These are phyloP conservation scores for Orbilia blumenaviensis DNA, from an alignment of 2,329 filamentous ascomycete genomes.

Conservation along the genomic window DNA sequence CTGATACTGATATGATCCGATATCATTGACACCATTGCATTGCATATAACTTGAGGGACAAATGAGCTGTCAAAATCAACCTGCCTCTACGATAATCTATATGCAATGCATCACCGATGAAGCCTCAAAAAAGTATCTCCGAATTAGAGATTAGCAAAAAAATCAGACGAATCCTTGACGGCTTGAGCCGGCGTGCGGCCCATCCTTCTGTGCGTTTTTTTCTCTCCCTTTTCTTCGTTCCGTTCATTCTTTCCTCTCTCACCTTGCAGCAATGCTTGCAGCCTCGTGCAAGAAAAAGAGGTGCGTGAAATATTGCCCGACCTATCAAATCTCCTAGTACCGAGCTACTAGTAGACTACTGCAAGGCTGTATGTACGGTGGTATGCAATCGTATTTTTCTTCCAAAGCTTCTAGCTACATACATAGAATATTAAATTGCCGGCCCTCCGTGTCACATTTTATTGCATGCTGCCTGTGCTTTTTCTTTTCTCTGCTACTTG, in stretches of 20 bases:
- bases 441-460: slow-evolving; percentile 38
- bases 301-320: slow-evolving; percentile 16
- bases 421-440: slow-evolving; percentile 5
- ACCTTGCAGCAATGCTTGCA: neutral
- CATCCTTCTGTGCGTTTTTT: slow-evolving; percentile 9
- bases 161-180: slow-evolving; percentile 45
- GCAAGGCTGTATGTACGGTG: slow-evolving; percentile 1
- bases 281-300: slow-evolving; percentile 17
- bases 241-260: neutral
- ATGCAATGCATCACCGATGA: slow-evolving; percentile 22
- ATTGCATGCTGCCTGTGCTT: slow-evolving; percentile 12
- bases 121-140: slow-evolving; percentile 18
- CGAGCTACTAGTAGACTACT: slow-evolving; percentile 5
- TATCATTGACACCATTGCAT: slow-evolving; percentile 26
- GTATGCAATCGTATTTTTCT: slow-evolving; percentile 15
- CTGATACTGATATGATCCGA: slow-evolving; percentile 39
- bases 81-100: slow-evolving; percentile 9
- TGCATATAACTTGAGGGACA: slow-evolving; percentile 25
- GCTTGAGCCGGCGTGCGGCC: slow-evolving; percentile 37
- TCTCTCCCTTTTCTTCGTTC: neutral
- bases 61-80: slow-evolving; percentile 28
- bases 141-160: slow-evolving; percentile 6
- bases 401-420: slow-evolving; percentile 15
- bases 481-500: slow-evolving; percentile 18
- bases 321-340: slow-evolving; percentile 34